These are phyloP conservation scores for Juncus inflexus DNA, from an alignment of 176 grass and related monocot genomes.

Conservation along the genomic window DNA sequence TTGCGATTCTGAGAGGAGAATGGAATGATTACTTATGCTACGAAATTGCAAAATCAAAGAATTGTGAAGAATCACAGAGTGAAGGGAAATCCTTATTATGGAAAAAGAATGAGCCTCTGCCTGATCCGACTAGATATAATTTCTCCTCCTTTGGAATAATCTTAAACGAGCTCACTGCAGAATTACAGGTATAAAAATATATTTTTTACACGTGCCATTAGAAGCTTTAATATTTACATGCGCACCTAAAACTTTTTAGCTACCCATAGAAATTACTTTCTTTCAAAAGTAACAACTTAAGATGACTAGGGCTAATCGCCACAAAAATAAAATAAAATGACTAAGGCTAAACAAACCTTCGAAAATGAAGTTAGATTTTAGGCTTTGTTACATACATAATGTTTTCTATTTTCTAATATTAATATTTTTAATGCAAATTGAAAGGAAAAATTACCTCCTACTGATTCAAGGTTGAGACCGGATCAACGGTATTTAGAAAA, in stretches of 20 bases:
- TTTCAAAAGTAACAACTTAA: no score
- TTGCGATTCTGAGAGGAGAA: constrained; percentile 68
- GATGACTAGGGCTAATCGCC: no score
- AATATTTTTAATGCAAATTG: constrained; percentile 19
- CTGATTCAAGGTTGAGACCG: constrained; percentile 86
- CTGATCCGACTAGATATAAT: constrained; percentile 79
- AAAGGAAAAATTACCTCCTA: constrained; percentile 89
- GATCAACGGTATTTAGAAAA: constrained; percentile 92
- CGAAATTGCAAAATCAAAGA: constrained; percentile 57
- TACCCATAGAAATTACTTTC: no score
- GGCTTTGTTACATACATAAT: no score
- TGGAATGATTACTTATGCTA: constrained; percentile 79
- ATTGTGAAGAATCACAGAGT: constrained; percentile 31
- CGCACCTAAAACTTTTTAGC: no score
- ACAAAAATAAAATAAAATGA: no score
- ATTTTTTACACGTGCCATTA: no score
- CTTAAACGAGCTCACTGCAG: constrained; percentile 75
- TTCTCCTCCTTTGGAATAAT: constrained; percentile 84
- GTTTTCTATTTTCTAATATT: no score
- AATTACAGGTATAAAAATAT: constrained; percentile 55
- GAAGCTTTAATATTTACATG: no score
- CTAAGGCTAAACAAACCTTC: no score
- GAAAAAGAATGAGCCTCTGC: constrained; percentile 79
- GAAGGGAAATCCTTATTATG: constrained; percentile 54
- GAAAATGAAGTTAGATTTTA: no score